Evolutionary conservation across 768 basidiomycete genomes (phyloP).

Genomic region (Auriscalpium microsporum): DNA sequence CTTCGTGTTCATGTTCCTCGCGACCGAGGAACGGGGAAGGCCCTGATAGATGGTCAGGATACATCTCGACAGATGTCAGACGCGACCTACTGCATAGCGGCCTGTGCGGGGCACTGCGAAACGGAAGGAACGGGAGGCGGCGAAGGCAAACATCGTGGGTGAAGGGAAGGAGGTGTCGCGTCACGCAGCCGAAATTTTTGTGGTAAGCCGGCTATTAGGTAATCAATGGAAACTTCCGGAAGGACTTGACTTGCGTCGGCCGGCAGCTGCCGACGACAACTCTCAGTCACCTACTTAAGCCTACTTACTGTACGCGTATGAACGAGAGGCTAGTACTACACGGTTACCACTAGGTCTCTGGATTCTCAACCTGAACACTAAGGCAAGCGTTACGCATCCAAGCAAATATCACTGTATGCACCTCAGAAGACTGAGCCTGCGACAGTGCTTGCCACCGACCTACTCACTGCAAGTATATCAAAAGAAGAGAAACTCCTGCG

Average conservation of each 20-base stretch:
- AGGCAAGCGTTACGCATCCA: too few relatives aligned
- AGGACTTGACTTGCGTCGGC: neutral
- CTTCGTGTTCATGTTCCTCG: constrained; percentile 94
- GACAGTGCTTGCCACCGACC: too few relatives aligned
- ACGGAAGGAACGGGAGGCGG: constrained; percentile 58
- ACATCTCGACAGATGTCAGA: neutral
- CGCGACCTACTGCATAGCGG: constrained; percentile 48
- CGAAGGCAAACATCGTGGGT: constrained; percentile 49
- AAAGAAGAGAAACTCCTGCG: too few relatives aligned
- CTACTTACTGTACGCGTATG: too few relatives aligned
- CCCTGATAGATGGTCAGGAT: constrained; percentile 32
- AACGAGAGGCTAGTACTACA: too few relatives aligned
- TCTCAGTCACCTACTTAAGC: too few relatives aligned
- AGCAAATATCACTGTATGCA: too few relatives aligned
- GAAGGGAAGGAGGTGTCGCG: constrained; percentile 27
- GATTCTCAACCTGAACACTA: too few relatives aligned
- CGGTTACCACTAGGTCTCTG: too few relatives aligned
- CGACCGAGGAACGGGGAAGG: constrained; percentile 64
- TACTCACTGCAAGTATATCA: too few relatives aligned
- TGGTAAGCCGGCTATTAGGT: neutral
- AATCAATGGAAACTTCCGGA: constrained; percentile 1
- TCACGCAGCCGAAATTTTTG: constrained; percentile 5
- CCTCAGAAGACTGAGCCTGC: too few relatives aligned
- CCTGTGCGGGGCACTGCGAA: constrained; percentile 49
- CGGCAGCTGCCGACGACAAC: too few relatives aligned